Evolutionary conservation across 768 basidiomycete genomes (phyloP).

Genomic region (Leccinum aurantiacum): DNA sequence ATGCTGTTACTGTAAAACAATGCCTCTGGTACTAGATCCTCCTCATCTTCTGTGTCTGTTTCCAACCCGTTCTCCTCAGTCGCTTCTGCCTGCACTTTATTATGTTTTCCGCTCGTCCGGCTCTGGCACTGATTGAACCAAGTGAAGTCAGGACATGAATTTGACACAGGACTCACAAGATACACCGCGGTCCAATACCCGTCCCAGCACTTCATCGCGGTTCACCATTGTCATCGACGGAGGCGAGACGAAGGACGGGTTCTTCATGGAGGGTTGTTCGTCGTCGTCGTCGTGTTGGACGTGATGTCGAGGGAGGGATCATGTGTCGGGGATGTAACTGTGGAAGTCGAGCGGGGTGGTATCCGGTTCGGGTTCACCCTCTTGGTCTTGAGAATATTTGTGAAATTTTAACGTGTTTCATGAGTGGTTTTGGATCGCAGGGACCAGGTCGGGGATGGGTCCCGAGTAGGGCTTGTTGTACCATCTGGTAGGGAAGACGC

Average conservation of each 20-base stretch:
- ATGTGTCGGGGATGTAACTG: neutral
- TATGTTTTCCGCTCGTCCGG: constrained; percentile 18
- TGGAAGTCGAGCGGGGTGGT: neutral
- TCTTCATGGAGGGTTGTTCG: constrained; percentile 7
- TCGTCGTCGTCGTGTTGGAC: constrained; percentile 9
- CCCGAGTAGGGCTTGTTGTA: neutral
- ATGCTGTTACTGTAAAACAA: neutral
- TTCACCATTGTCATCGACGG: constrained; percentile 43
- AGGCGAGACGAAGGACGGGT: constrained; percentile 32
- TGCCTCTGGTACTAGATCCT: constrained; percentile 28
- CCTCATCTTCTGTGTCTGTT: constrained; percentile 22
- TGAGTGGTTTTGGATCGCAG: too few species aligned
- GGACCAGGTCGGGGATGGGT: neutral
- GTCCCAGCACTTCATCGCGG: constrained; percentile 80
- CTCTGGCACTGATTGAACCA: constrained; percentile 34
- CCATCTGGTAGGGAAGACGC: too few species aligned
- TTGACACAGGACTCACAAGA: constrained; percentile 49
- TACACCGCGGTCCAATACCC: constrained; percentile 82
- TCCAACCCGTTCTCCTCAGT: constrained; percentile 32
- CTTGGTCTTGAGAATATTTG: neutral
- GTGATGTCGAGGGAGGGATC: constrained; percentile 36
- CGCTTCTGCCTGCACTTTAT: constrained; percentile 26
- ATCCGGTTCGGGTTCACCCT: neutral
- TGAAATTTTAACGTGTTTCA: too few species aligned
- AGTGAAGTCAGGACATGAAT: constrained; percentile 1